A percentile compares a stretch with the other conserved stretches of the same genome.
Conservation (phyloP, 257 asterid genomes). For the Solanum tacnaense region DNA sequence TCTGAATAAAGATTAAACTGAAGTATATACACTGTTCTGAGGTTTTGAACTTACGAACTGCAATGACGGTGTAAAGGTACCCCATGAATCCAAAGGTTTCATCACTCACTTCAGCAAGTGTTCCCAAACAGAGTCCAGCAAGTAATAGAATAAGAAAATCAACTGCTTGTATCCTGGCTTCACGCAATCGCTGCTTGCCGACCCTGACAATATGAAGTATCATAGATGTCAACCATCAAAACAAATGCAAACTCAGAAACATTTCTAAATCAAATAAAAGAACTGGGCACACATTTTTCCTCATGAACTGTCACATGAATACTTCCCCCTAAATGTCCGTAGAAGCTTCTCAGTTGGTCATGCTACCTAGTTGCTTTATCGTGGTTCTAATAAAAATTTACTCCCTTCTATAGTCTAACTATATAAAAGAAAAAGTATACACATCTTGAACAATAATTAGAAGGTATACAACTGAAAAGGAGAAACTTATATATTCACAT, state of each 20-base stretch:
- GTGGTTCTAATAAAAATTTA: neutral
- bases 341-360: neutral
- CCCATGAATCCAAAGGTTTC: constrained; percentile 81
- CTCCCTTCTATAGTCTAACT: neutral
- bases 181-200: constrained; percentile 78
- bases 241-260: neutral
- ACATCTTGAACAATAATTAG: neutral
- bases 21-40: neutral
- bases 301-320: neutral
- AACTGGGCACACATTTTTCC: neutral
- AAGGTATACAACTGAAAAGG: neutral
- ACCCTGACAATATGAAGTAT: constrained; percentile 27
- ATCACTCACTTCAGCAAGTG: constrained; percentile 89
- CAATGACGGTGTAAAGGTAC: constrained; percentile 91
- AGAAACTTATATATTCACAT: neutral
- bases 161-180: constrained; percentile 71
- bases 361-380: neutral
- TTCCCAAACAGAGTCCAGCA: constrained; percentile 92
- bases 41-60: constrained; percentile 62
- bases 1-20: neutral
- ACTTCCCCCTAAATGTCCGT: neutral
- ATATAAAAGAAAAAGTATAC: neutral
- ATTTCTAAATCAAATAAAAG: neutral
- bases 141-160: constrained; percentile 73
- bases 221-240: neutral